A percentile compares a stretch with the other conserved stretches of the same genome.
These are phyloP conservation scores for Brassica rapa DNA, from an alignment of 345 rosid genomes.

Conservation along the genomic window DNA sequence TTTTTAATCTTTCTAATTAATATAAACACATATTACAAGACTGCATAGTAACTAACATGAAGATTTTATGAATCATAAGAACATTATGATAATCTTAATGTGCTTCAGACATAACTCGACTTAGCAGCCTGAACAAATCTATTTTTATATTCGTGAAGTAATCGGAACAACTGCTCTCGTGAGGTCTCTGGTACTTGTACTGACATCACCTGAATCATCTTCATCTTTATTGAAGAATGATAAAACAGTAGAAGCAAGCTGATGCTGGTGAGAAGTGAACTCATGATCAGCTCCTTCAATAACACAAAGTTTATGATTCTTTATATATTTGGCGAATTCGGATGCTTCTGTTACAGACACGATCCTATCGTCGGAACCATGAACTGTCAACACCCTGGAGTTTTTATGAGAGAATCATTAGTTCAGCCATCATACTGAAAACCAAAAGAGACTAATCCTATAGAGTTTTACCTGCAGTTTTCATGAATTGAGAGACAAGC, in stretches of 20 bases:
- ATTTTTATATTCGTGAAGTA: conserved; percentile 29
- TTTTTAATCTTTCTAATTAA: conserved; percentile 14
- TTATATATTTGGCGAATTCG: conserved; percentile 64
- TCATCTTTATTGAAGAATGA: conserved; percentile 46
- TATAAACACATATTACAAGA: not conserved
- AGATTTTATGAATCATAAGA: not conserved
- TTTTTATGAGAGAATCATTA: not conserved
- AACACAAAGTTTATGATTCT: conserved; percentile 59
- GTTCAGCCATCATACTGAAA: not conserved
- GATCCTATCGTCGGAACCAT: conserved; percentile 66
- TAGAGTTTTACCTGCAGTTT: conserved; percentile 57
- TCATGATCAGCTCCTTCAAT: conserved; percentile 89
- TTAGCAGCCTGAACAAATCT: not conserved
- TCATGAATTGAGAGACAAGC: conserved; percentile 29
- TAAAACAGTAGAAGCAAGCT: conserved; percentile 52
- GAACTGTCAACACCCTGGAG: conserved; percentile 79
- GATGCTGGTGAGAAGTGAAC: conserved; percentile 65
- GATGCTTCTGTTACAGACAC: conserved; percentile 65
- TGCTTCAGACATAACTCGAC: not conserved
- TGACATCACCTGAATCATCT: not conserved
- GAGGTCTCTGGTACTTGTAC: conserved; percentile 34
- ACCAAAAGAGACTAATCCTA: not conserved
- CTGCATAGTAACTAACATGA: not conserved
- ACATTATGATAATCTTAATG: not conserved
- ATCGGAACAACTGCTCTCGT: conserved; percentile 32